Evolutionary conservation across 169 alveolate species (phyloP), one percentile per base, ranked within the genome.

Genomic region (Eimeria falciformis): DNA sequence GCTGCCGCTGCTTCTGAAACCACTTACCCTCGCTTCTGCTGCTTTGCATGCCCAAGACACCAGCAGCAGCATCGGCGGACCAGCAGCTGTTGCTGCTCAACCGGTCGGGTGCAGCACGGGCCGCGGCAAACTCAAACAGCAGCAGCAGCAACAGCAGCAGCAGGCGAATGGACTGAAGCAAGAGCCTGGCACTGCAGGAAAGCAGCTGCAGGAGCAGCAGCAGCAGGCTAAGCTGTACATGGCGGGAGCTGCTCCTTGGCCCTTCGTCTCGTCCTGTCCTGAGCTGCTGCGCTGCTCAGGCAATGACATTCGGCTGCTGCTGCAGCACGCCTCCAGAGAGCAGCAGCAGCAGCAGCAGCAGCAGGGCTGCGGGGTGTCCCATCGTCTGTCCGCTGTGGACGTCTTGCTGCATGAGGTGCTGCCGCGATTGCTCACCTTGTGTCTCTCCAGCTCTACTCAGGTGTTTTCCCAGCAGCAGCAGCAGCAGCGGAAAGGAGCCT

Each of bases 291-390:
- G 66, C 40, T 78, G 71, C 66, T 11, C 69, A 14, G 87, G 69
- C 45, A 78, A 43, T 14, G 71, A 50, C 66, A 69, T 50, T 4
- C 66, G 66, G 47, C 66, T 78, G 46, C 87, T 78, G 69, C 68
- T 78, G 87, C 87, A 78, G 66, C 87, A 78, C 66, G 71, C 47
- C 21, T 12, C 66, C 3, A 45, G 47, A 29, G 71, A 78, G 84
- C 66, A 45, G 87, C 84, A 73, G 84, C 87, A 78, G 65, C 84
- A 73, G 25, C 84, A 73, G 46, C 87, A 78, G 87, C 87, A 78
- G 43, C 87, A 25, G 62, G 21, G 14, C 83, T 71, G 83, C 83
- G 83, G 83, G 25, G 83, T 53, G 17, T 56, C 46, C 29, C 83
- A 14, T 5, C 83, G 83, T 56, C 17, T 47, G 85, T 37, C 92